Conservation (phyloP, 1,284 basidiomycete genomes). For the Amylostereum areolatum region DNA sequence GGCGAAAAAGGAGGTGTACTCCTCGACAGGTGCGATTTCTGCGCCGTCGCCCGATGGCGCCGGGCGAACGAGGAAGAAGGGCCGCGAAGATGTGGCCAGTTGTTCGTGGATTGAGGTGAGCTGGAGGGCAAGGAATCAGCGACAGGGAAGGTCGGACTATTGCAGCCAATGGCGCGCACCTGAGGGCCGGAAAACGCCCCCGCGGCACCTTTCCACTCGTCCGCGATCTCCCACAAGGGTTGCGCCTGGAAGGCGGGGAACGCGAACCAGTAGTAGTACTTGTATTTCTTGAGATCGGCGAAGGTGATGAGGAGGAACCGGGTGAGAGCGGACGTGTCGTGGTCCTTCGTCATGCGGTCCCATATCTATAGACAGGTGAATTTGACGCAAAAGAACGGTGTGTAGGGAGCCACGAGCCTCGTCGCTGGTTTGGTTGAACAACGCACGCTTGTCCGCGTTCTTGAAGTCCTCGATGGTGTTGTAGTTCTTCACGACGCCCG, state of each 20-base stretch:
- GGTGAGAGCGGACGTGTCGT: conserved; percentile 53
- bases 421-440: conserved; percentile 55
- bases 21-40: conserved; percentile 47
- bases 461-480: conserved; percentile 98
- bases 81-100: conserved; percentile 33
- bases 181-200: conserved; percentile 28
- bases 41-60: conserved; percentile 20
- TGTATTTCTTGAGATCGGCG: conserved; percentile 97
- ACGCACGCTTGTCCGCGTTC: conserved; percentile 76
- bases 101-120: conserved; percentile 45
- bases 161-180: conserved; percentile 21
- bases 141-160: neutral
- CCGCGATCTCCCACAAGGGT: conserved; percentile 79
- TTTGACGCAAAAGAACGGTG: conserved; percentile 22
- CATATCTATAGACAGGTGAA: conserved; percentile 45
- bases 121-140: conserved; percentile 21
- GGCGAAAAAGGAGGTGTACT: conserved; percentile 51
- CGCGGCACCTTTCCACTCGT: conserved; percentile 45
- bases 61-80: conserved; percentile 57
- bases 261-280: conserved; percentile 97
- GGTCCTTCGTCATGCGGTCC: conserved; percentile 46
- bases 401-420: conserved; percentile 45
- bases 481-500: conserved; percentile 82
- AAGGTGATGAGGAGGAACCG: conserved; percentile 88
- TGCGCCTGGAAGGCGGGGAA: conserved; percentile 89